Evolutionary conservation across 176 grass and related monocot species (phyloP).

Genomic region (Avena insularis): DNA sequence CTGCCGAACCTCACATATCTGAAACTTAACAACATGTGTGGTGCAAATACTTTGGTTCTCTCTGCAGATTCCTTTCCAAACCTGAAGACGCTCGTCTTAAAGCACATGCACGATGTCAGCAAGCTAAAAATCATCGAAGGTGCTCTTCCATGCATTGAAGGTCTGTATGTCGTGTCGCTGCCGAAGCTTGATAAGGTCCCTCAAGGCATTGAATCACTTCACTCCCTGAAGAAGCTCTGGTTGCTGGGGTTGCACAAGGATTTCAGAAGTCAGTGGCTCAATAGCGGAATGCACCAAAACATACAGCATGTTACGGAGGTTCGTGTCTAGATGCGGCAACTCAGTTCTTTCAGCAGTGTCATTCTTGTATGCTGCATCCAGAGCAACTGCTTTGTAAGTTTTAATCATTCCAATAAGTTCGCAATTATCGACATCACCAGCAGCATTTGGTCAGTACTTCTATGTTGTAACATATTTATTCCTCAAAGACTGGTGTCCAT

Average conservation of each 20-base stretch:
- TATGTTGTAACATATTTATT: neutral
- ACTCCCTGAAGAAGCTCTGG: conserved; percentile 29
- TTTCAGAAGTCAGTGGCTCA: conserved; percentile 23
- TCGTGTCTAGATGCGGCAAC: neutral
- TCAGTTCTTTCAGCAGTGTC: neutral
- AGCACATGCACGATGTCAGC: neutral
- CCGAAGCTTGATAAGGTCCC: neutral
- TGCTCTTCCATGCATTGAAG: conserved; percentile 30
- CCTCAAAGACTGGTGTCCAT: neutral
- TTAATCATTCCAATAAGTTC: conserved; percentile 6
- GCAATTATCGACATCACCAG: neutral
- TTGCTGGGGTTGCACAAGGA: neutral
- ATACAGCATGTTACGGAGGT: conserved; percentile 18
- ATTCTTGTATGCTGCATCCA: neutral
- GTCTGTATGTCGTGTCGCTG: conserved; percentile 12
- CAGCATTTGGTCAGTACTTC: neutral
- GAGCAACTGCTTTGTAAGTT: neutral
- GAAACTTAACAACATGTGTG: conserved; percentile 16
- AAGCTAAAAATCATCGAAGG: neutral
- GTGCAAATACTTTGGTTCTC: conserved; percentile 27
- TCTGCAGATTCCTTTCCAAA: conserved; percentile 18
- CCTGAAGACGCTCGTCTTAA: conserved; percentile 37
- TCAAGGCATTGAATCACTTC: conserved; percentile 26
- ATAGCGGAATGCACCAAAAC: neutral
- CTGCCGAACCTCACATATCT: conserved; percentile 38